Base-by-base conservation (phyloP, 768 basidiomycete genomes). In the Leccinum arenicola region DNA sequence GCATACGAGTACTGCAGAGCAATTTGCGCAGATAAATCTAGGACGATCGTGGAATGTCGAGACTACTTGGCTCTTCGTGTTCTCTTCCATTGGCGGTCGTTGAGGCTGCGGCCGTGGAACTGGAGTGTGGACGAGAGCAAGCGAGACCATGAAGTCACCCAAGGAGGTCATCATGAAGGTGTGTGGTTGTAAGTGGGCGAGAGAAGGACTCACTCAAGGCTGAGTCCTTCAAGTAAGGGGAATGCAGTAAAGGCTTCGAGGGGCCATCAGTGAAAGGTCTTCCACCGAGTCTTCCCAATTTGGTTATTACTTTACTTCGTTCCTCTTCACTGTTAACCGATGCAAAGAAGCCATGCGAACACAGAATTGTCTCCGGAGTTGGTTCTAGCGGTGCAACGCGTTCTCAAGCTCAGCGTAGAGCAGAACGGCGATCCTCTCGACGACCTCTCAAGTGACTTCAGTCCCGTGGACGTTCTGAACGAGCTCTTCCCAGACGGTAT, bases 401-500 rank as follows among this genome's bases (percentile, higher is more conserved):
- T 90, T 52, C 77, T 93, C 4, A 82, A 89, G 55, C 68, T 85
- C 33, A 74, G 82, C 33, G 64, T 77, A 4, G 74, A 70, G 3
- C 74, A 74, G 12, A 68, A 73, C 15, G 74, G 76, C 36, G 86
- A 88, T 69, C 80, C 82, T 49, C 74, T 88, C 25, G 85, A 89
- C 65, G 78, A 75, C 43, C 71, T 87, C 50, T 79, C 85, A 3
- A 79, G 78, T 56, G 76, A 80, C 53, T 88, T 89, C 73, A 80
- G 77, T 62, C 77, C 84, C 0, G 73, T 83, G 9, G 78, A 80
- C 56, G 76, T 85, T 49, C 66, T 74, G 52, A 72, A 94, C 62
- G 78, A 79, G 31, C 82, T 89, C 64, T 92, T 95, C 67, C 92
- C 92, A 1, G 81, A 93, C 73, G 91, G 93, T 91, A 45, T 45